These are phyloP conservation scores for Waitea zeae DNA, from an alignment of 1,284 basidiomycete genomes.

Conservation along the genomic window DNA sequence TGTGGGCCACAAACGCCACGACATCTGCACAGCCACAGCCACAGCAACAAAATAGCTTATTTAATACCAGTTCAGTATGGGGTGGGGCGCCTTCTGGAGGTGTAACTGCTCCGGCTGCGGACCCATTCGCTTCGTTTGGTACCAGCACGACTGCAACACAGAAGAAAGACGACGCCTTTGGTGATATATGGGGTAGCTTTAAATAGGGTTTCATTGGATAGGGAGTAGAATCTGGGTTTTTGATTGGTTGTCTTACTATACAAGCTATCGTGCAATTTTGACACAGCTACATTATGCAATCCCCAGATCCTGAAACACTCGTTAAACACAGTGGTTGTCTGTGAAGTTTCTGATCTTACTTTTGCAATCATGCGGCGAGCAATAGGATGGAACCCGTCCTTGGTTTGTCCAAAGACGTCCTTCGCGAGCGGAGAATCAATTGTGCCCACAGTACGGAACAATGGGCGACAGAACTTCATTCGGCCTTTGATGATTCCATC, in stretches of 20 bases:
- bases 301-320: too few relatives aligned
- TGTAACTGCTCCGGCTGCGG: conserved; percentile 10
- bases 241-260: too few relatives aligned
- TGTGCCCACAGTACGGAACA: conserved; percentile 33
- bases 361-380: conserved; percentile 58
- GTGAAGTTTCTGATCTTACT: too few relatives aligned
- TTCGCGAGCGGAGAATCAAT: conserved; percentile 51
- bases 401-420: conserved; percentile 31
- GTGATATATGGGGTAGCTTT: conserved; percentile 67
- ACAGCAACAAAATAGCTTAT: conserved; percentile 1
- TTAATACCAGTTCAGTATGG: background rate
- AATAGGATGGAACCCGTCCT: conserved; percentile 59
- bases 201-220: conserved; percentile 42
- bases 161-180: conserved; percentile 67
- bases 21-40: conserved; percentile 3
- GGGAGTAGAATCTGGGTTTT: too few relatives aligned
- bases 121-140: conserved; percentile 17
- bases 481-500: conserved; percentile 44
- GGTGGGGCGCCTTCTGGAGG: conserved; percentile 6
- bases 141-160: conserved; percentile 12
- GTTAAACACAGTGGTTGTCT: too few relatives aligned
- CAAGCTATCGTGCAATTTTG: too few relatives aligned
- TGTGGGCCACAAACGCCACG: conserved; percentile 44
- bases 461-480: conserved; percentile 72
- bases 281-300: too few relatives aligned